A percentile compares a stretch with the other conserved stretches of the same genome.
Conservation (phyloP, 2,329 filamentous ascomycete species). For the Exutisphaerella laricina region DNA sequence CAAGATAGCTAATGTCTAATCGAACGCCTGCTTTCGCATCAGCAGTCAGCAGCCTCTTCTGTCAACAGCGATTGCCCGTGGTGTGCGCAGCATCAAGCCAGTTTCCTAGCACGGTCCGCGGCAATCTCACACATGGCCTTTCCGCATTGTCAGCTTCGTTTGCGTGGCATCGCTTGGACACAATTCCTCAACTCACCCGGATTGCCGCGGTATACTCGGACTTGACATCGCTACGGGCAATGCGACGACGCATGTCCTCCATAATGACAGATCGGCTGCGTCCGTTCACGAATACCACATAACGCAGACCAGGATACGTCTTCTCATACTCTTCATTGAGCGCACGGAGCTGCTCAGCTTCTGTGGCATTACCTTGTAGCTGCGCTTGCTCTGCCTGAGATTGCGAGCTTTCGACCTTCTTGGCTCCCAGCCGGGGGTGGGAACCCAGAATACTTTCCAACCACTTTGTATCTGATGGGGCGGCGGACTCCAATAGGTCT, state of each 20-base stretch:
- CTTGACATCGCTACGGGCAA: slow-evolving; percentile 59
- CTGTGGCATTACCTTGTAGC: slow-evolving; percentile 52
- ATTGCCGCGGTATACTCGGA: slow-evolving; percentile 69
- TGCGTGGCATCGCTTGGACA: no score
- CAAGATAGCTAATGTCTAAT: no score
- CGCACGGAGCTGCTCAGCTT: slow-evolving; percentile 51
- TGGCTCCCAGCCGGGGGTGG: slow-evolving; percentile 77
- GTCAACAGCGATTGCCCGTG: no score
- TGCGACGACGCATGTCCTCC: slow-evolving; percentile 72
- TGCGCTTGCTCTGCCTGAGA: slow-evolving; percentile 78
- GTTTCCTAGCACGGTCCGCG: slow-evolving; percentile 59
- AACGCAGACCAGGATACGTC: slow-evolving; percentile 74
- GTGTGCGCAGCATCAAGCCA: background rate
- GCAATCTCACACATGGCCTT: slow-evolving; percentile 93
- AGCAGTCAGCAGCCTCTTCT: no score
- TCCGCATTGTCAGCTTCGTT: background rate
- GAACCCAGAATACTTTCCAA: slow-evolving; percentile 70
- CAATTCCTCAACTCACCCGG: slow-evolving; percentile 52
- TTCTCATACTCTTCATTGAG: slow-evolving; percentile 76
- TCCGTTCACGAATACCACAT: slow-evolving; percentile 90
- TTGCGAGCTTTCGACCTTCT: slow-evolving; percentile 74
- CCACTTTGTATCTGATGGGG: slow-evolving; percentile 47
- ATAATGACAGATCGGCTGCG: slow-evolving; percentile 68
- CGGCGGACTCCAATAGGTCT: slow-evolving; percentile 50
- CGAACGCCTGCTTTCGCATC: no score